phyloP scores from a whole-genome alignment of 305 asterid species.

The Fraxinus xanthoxyloides region DNA sequence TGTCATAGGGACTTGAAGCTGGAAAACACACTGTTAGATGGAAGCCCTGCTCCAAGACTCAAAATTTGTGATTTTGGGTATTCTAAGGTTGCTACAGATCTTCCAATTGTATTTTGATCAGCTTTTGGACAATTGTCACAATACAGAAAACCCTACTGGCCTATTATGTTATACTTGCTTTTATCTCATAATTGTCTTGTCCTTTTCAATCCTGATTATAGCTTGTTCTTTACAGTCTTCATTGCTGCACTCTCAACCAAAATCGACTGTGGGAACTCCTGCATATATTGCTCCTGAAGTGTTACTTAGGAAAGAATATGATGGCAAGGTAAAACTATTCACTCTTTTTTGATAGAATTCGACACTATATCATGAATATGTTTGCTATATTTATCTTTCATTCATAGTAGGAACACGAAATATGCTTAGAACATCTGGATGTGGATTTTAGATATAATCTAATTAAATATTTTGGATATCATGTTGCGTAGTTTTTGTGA shows the following conservation, averaged over 20 bases:
- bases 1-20: constrained; percentile 93
- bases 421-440: background rate
- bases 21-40: constrained; percentile 83
- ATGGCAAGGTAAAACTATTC: constrained; percentile 58
- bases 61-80: constrained; percentile 93
- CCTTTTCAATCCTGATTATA: constrained; percentile 19
- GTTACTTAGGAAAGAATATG: constrained; percentile 60
- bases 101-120: constrained; percentile 5
- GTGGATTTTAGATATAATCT: background rate
- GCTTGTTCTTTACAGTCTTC: constrained; percentile 50
- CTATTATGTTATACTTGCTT: constrained; percentile 6
- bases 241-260: constrained; percentile 76
- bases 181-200: background rate
- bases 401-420: constrained; percentile 3
- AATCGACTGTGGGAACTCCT: constrained; percentile 77
- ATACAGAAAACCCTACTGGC: background rate
- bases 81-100: constrained; percentile 55
- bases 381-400: background rate
- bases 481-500: constrained; percentile 4
- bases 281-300: constrained; percentile 79
- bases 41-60: constrained; percentile 85
- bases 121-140: background rate
- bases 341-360: background rate
- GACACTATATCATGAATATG: background rate
- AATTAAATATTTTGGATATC: background rate